These are phyloP conservation scores for Melastoma malabathricum DNA, from an alignment of 345 rosid species.

Conservation along the genomic window DNA sequence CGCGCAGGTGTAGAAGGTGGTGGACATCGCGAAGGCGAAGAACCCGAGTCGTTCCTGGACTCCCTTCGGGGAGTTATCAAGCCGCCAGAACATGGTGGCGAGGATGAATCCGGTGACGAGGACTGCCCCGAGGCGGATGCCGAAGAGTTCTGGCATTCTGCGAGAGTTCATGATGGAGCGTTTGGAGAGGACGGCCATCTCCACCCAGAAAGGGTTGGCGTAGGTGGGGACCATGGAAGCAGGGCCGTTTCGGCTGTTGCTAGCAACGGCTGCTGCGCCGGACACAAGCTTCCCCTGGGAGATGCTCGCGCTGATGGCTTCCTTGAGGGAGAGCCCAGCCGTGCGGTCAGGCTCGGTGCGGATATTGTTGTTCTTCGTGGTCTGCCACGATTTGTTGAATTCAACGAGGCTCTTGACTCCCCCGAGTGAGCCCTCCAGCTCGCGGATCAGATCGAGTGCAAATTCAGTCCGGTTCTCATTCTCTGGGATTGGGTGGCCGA, in stretches of 20 bases:
- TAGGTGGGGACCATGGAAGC: slow-evolving; percentile 61
- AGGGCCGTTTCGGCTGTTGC: no score
- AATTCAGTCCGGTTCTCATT: slow-evolving; percentile 82
- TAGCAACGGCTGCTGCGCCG: slow-evolving; percentile 23
- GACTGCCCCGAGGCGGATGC: slow-evolving; percentile 61
- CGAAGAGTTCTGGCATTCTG: slow-evolving; percentile 72
- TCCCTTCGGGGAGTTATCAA: slow-evolving; percentile 82
- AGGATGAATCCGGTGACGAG: slow-evolving; percentile 78
- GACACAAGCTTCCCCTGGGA: slow-evolving; percentile 81
- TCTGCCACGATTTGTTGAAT: slow-evolving; percentile 71
- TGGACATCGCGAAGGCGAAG: slow-evolving; percentile 95
- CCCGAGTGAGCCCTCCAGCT: slow-evolving; percentile 78
- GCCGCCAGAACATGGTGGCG: slow-evolving; percentile 82
- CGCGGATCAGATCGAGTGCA: slow-evolving; percentile 69
- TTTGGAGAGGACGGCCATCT: slow-evolving; percentile 54
- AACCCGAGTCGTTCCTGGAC: slow-evolving; percentile 84
- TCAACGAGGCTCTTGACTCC: slow-evolving; percentile 71
- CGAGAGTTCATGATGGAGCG: slow-evolving; percentile 54
- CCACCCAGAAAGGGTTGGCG: slow-evolving; percentile 76
- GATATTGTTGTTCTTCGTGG: slow-evolving; percentile 31
- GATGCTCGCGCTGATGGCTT: slow-evolving; percentile 84
- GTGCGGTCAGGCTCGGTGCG: slow-evolving; percentile 19
- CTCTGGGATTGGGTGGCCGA: slow-evolving; percentile 79
- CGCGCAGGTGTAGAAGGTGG: slow-evolving; percentile 92
- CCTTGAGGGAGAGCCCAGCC: slow-evolving; percentile 50